These are phyloP conservation scores for Rhizopogon sp. DNA, from an alignment of 768 basidiomycete genomes.

Conservation along the genomic window DNA sequence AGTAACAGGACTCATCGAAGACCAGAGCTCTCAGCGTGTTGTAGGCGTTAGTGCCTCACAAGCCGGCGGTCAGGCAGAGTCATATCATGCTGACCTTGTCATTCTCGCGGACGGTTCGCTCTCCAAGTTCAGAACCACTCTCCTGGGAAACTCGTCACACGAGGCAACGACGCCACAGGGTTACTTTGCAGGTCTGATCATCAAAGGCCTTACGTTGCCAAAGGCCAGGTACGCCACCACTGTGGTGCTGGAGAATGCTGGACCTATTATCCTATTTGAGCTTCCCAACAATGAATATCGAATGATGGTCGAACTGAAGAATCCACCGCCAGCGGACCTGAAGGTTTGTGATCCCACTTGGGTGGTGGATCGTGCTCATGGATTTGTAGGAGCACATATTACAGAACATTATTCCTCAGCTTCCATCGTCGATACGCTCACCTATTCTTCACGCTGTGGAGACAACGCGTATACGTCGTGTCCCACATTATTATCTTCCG, in stretches of 20 bases:
- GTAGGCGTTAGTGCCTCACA: conserved; percentile 55
- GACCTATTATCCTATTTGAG: conserved; percentile 85
- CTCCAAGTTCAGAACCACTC: conserved; percentile 71
- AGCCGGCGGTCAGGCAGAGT: conserved; percentile 35
- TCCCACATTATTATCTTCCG: conserved; percentile 91
- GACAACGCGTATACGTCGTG: conserved; percentile 70
- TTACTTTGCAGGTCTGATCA: conserved; percentile 78
- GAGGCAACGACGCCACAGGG: conserved; percentile 53
- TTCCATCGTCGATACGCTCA: conserved; percentile 60
- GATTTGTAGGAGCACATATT: conserved; percentile 52
- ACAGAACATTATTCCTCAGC: conserved; percentile 63
- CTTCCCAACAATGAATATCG: conserved; percentile 78
- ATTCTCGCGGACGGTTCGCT: conserved; percentile 88
- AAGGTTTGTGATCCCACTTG: conserved; percentile 38
- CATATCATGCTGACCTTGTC: conserved; percentile 65
- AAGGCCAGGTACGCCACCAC: conserved; percentile 73
- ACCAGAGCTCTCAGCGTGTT: conserved; percentile 42
- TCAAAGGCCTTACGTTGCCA: conserved; percentile 67
- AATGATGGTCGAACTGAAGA: conserved; percentile 82
- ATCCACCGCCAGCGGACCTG: conserved; percentile 68
- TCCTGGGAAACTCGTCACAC: conserved; percentile 40
- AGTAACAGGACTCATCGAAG: conserved; percentile 61
- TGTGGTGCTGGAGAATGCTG: conserved; percentile 62
- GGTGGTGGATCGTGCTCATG: neutral
- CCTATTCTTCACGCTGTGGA: conserved; percentile 59